These are phyloP conservation scores for Boletus tomentosulus DNA, from an alignment of 768 basidiomycete genomes.

Conservation along the genomic window DNA sequence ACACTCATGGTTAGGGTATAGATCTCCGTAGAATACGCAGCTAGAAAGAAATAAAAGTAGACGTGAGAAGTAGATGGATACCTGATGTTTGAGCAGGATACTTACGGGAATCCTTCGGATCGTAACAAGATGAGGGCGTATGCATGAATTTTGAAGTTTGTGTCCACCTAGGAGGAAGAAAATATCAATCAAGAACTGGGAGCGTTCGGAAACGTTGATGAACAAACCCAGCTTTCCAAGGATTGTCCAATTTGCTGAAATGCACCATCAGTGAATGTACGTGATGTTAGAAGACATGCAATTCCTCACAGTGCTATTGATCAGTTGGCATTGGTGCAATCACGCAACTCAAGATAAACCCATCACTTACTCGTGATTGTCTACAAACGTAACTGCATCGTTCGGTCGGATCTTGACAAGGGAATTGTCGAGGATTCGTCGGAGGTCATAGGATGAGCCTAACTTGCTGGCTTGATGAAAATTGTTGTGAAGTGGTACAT, in stretches of 20 bases:
- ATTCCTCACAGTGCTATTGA: constrained; percentile 55
- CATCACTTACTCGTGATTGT: constrained; percentile 77
- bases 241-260: constrained; percentile 64
- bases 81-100: neutral
- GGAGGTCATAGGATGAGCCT: constrained; percentile 67
- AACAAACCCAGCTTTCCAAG: constrained; percentile 76
- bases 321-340: neutral
- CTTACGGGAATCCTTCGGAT: constrained; percentile 69
- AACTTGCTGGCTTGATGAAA: constrained; percentile 72
- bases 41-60: constrained; percentile 32
- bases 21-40: constrained; percentile 85
- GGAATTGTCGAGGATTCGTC: constrained; percentile 66
- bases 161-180: constrained; percentile 47
- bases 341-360: neutral
- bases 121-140: constrained; percentile 78
- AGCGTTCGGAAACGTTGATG: neutral
- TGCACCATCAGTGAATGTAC: neutral
- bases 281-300: constrained; percentile 11
- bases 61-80: neutral
- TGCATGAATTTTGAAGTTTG: constrained; percentile 74
- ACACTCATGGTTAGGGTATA: constrained; percentile 69
- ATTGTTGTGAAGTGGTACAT: constrained; percentile 85
- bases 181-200: neutral
- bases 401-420: constrained; percentile 64
- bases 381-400: constrained; percentile 87